These are phyloP conservation scores for Cladosporium sp. DNA, from an alignment of 2,329 filamentous ascomycete species.

Conservation along the genomic window DNA sequence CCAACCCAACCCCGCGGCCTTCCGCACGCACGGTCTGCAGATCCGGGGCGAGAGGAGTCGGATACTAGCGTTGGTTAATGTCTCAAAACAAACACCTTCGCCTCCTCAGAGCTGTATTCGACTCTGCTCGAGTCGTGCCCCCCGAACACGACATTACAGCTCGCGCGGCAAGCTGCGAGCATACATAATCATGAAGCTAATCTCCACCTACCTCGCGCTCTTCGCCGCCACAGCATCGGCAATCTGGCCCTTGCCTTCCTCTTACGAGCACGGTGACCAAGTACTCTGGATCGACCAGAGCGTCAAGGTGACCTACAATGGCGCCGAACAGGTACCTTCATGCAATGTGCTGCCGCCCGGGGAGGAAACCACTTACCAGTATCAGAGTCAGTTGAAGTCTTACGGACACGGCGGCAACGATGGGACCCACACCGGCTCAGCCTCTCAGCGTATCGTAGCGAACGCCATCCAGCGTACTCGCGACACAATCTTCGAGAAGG, in stretches of 20 bases:
- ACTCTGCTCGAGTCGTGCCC: too few species aligned
- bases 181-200: background rate
- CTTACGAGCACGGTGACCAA: conserved; percentile 32
- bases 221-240: conserved; percentile 25
- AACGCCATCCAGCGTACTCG: conserved; percentile 50
- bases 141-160: too few species aligned
- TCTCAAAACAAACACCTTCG: background rate
- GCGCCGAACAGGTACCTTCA: conserved; percentile 15
- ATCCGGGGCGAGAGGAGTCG: too few species aligned
- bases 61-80: too few species aligned
- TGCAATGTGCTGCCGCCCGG: background rate
- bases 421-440: background rate
- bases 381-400: background rate
- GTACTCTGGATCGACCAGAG: conserved; percentile 36
- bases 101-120: background rate
- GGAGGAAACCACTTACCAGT: conserved; percentile 5
- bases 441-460: conserved; percentile 36
- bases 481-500: conserved; percentile 58
- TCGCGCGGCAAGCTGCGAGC: too few species aligned
- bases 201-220: background rate
- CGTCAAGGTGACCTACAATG: conserved; percentile 34
- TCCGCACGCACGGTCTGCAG: background rate
- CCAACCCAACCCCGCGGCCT: background rate
- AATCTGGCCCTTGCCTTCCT: conserved; percentile 38
- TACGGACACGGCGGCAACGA: background rate